phyloP scores from a whole-genome alignment of 2,329 filamentous ascomycete genomes.

The Aplosporella prunicola region DNA sequence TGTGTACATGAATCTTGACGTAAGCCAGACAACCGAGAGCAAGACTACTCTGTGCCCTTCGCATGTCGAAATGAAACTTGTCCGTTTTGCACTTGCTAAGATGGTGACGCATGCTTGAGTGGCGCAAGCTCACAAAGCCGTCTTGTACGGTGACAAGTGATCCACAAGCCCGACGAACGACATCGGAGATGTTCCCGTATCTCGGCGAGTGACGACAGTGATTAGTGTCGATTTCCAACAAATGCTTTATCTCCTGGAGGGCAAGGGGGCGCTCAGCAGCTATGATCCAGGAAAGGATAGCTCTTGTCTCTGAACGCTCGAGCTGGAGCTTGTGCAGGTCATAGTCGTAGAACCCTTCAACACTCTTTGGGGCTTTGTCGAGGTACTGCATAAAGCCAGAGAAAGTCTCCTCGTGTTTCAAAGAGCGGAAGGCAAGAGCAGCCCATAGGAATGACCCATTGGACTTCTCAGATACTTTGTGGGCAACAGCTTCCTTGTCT shows the following conservation, averaged over 20 bases:
- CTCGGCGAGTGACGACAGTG: conserved; percentile 18
- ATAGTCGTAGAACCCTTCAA: conserved; percentile 32
- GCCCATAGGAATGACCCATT: conserved; percentile 39
- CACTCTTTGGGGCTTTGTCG: conserved; percentile 22
- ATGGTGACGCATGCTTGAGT: conserved; percentile 26
- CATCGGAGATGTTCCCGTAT: conserved; percentile 20
- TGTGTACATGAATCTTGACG: conserved; percentile 32
- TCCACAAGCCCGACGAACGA: conserved; percentile 28
- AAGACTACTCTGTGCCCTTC: conserved; percentile 38
- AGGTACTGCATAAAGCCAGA: conserved; percentile 26
- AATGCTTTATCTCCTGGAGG: conserved; percentile 34
- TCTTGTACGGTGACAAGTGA: conserved; percentile 34
- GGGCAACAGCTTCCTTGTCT: too few relatives aligned
- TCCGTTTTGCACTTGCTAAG: conserved; percentile 31
- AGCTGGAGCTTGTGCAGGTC: conserved; percentile 26
- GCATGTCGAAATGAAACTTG: conserved; percentile 34
- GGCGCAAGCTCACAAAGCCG: conserved; percentile 36
- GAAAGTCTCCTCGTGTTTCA: conserved; percentile 29
- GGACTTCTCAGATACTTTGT: too few relatives aligned
- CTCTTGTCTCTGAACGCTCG: conserved; percentile 27
- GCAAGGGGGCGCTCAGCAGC: conserved; percentile 39
- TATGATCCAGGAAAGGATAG: conserved; percentile 37
- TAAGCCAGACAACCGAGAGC: conserved; percentile 35
- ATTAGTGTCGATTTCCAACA: conserved; percentile 37
- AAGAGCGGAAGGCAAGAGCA: conserved; percentile 30